Evolutionary conservation across 768 basidiomycete genomes (phyloP), one percentile per base, ranked within the genome.

Genomic region (Boletus reticuloceps): DNA sequence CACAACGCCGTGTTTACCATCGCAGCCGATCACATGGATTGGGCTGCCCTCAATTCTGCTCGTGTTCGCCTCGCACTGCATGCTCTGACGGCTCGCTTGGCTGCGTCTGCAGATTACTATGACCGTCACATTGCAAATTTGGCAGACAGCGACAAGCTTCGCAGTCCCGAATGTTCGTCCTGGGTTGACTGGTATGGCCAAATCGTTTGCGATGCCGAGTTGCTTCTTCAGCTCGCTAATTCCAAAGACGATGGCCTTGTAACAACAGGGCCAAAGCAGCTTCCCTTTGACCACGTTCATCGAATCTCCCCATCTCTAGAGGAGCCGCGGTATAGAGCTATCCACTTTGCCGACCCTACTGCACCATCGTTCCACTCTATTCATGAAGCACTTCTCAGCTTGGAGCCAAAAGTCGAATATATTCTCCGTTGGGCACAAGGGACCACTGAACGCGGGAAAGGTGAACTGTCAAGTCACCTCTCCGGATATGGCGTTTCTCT

Each of bases 401-500:
- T 76, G 4, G 66, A 71, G 16, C 76, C 82, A 5, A 74, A 75
- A 14, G 74, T 91, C 31, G 82, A 87, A 69, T 94, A 93, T 63
- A 77, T 94, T 31, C 78, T 94, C 49, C 82, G 94, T 19, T 71
- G 70, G 70, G 67, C 64, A 17, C 60, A 58, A 10, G 55, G 65
- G 10, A 49, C 59, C 0, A 16, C 20, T 20, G 44, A 59, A n/a
- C 82, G 84, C 53, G 74, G 81, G 5, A 58, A 65, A 0, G 64
- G 62, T 19, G 47, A 62, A 0, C 63, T 63, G 1, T 60, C 69
- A 6, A 80, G 72, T 54, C 78, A 80, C 64, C 74, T 99, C 9
- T 85, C 89, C 4, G 96, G 96, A 6, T 99, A 93, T 62, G 97
- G 97, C 4, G 95, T 95, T 8, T 80, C 89, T 20, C 75, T 99